Base-by-base conservation (phyloP, 441 rosid species). In the Erodium trifolium region DNA sequence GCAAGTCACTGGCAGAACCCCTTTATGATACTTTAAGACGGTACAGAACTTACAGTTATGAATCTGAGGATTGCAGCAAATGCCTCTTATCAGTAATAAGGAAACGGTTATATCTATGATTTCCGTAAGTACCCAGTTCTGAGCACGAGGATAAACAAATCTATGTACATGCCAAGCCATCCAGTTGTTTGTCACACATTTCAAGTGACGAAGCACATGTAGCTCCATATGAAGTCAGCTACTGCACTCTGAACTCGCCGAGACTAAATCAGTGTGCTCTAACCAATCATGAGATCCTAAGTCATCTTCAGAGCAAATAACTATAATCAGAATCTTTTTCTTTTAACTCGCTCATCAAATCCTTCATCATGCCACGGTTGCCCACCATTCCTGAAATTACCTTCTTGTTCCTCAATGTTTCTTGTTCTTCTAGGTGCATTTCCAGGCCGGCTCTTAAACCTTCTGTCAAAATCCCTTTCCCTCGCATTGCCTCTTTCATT, bases 361-460 rank as follows among this genome's bases (percentile, higher is more conserved):
- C 83, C 85, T 70, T 83, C 83, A 60, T 51, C 84, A 70, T 74
- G 82, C 81, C 85, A 78, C 47, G 72, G 71, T 72, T 81, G 80
- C 64, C 82, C 81, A 75, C 79, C 82, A n/a, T 14, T 51, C 18
- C 59, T 34, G 37, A 34, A 34, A 34, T 34, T 34, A 2, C 5
- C 37, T 34, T 34, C 37, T 4, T 34, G 37, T 78, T 83, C 93
- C 65, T 80, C 92, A 37, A 84, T 73, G 72, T 70, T 79, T 75
- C 85, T 80, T 37, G 73, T 75, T 80, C 88, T 86, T 79, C 85
- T 82, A 78, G 82, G 82, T 67, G 76, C 81, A 84, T 79, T 81
- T 69, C 84, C 91, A 65, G 87, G 77, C 23, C 83, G 79, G 55
- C 75, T 85, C 78, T 83, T 85, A 55, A 80, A 77, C 75, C 82